Evolutionary conservation across 371 early-diverging fungal genomes (phyloP).

Genomic region (Mortierella sp.): DNA sequence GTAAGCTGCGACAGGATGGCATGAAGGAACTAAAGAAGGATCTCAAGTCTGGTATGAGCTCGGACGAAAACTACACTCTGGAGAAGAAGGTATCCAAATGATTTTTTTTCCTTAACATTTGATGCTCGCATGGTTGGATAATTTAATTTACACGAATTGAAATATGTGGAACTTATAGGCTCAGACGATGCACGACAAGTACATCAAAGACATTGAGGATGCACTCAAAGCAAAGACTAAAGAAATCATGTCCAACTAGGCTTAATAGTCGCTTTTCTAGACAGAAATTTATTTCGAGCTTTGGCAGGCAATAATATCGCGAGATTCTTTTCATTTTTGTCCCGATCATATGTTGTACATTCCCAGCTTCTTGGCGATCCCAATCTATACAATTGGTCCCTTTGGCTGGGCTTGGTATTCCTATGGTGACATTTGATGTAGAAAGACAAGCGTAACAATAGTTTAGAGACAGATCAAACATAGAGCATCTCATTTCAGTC

Average conservation of each 20-base stretch:
- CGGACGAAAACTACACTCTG: constrained; percentile 70
- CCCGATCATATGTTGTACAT: constrained; percentile 22
- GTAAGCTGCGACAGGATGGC: constrained; percentile 78
- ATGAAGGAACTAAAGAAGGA: constrained; percentile 83
- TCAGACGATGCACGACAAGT: constrained; percentile 79
- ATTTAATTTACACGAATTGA: not conserved
- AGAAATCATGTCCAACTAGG: constrained; percentile 71
- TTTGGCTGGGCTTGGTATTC: constrained; percentile 51
- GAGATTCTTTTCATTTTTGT: not conserved
- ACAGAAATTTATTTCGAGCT: constrained; percentile 19
- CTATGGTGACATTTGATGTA: constrained; percentile 7
- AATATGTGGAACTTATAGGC: constrained; percentile 59
- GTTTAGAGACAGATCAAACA: not conserved
- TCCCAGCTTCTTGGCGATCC: constrained; percentile 1
- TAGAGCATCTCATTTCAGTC: not conserved
- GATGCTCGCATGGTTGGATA: not conserved
- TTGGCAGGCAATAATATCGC: constrained; percentile 6
- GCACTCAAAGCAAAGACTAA: constrained; percentile 78
- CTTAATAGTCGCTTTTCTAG: constrained; percentile 1
- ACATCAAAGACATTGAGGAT: constrained; percentile 77
- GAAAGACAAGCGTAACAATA: not conserved
- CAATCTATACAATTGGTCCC: constrained; percentile 44
- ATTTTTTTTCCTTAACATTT: not conserved
- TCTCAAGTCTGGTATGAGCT: constrained; percentile 65
- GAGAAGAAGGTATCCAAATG: constrained; percentile 70